These are phyloP conservation scores for Daldinia grandis DNA, from an alignment of 495 filamentous ascomycete species.

Conservation along the genomic window DNA sequence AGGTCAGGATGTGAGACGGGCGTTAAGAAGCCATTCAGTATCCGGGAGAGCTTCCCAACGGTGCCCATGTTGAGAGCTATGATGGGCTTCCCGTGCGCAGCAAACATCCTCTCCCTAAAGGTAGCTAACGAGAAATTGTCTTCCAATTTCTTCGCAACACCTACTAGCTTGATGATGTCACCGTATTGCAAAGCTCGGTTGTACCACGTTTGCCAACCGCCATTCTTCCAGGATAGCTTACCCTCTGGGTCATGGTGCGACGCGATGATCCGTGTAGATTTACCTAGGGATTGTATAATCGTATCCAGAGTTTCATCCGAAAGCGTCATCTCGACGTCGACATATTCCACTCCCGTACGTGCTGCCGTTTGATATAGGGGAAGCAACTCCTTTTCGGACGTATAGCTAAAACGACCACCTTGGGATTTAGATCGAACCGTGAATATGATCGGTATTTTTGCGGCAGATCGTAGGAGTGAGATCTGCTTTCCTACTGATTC, in stretches of 20 bases:
- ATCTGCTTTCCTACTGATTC: constrained; percentile 86
- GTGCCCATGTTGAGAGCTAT: constrained; percentile 98
- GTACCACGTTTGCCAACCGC: constrained; percentile 86
- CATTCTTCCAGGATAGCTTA: constrained; percentile 84
- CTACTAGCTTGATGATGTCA: constrained; percentile 94
- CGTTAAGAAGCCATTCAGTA: constrained; percentile 92
- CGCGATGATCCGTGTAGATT: constrained; percentile 82
- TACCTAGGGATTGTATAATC: constrained; percentile 73
- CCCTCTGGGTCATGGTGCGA: constrained; percentile 91
- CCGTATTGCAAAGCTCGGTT: constrained; percentile 87
- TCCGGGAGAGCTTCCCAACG: constrained; percentile 84
- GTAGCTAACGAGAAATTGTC: constrained; percentile 87
- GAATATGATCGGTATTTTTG: constrained; percentile 90
- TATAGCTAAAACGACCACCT: constrained; percentile 88
- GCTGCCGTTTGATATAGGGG: constrained; percentile 80
- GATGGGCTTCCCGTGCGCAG: constrained; percentile 76
- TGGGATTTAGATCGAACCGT: constrained; percentile 87
- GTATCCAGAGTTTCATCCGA: constrained; percentile 62
- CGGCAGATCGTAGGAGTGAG: constrained; percentile 75
- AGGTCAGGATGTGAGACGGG: constrained; percentile 91
- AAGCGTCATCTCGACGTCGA: constrained; percentile 92
- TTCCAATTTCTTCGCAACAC: constrained; percentile 75
- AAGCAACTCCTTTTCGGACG: constrained; percentile 70
- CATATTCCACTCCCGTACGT: constrained; percentile 85
- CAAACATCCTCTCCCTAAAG: constrained; percentile 80